Evolutionary conservation across 305 asterid genomes (phyloP), one percentile per base, ranked within the genome.

Genomic region (Rubia peregrina): DNA sequence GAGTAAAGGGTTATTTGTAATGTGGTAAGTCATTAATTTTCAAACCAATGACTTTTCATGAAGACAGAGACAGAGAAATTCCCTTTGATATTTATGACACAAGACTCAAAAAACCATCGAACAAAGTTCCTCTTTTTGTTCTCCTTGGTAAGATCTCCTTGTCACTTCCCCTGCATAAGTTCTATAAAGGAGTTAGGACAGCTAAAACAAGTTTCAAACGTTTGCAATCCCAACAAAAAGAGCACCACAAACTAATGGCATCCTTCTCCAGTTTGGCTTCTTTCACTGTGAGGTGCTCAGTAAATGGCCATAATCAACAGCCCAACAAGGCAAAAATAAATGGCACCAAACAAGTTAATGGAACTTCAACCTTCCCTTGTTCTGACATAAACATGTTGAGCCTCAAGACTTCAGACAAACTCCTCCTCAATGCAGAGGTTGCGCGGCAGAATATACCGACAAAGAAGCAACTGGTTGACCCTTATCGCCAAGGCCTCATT

Each of bases 381-480:
- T 70, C 42, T 62, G 57, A 76, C 65, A 67, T 56, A 40, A 53
- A 59, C 17, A 4, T 76, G 24, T 19, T 57, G 61, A 71, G 46
- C 63, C 62, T 56, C 13, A 61, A 55, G 44, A 65, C 62, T 11
- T 76, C 67, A 46, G 85, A 73, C 4, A 81, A 66, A 55, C 67
- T 77, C 21, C 64, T 60, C 24, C 55, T 72, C 22, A 21, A 77
- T 24, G 77, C 78, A 69, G 79, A 69, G 71, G 86, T 83, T 24
- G 44, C 68, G 44, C 83, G 98, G 19, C 96, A 90, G 60, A 92
- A 87, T 55, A 92, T 92, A 63, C 97, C 98, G n/a, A 86, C 92
- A 24, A 82, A 77, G 83, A 92, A 87, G 86, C 98, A 90, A 73
- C 55, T 82, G 7, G 84, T 51, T 6, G 95, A 92, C 75, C 90